A percentile compares a stretch with the other conserved stretches of the same genome.
These are phyloP conservation scores for Claviceps sp. DNA, from an alignment of 2,329 filamentous ascomycete genomes.

Conservation along the genomic window DNA sequence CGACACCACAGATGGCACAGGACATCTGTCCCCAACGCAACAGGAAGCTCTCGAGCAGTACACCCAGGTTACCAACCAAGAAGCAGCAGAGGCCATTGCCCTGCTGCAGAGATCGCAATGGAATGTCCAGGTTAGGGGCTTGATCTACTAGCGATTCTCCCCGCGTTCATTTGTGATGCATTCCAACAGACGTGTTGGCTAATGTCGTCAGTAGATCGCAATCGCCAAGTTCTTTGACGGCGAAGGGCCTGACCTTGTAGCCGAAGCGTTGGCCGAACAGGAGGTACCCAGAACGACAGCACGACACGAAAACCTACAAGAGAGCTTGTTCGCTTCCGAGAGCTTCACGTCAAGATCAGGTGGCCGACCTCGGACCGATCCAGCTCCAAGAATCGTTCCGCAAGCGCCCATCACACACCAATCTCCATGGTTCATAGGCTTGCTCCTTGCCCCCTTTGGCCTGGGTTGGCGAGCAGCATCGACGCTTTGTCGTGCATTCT, in stretches of 20 bases:
- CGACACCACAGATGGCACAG: conserved; percentile 36
- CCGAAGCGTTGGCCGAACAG: conserved; percentile 57
- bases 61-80: conserved; percentile 76
- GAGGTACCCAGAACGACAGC: conserved; percentile 47
- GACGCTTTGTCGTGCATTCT: conserved; percentile 56
- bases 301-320: conserved; percentile 62
- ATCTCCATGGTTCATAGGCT: conserved; percentile 60
- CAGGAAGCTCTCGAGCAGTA: conserved; percentile 80
- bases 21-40: conserved; percentile 62
- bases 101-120: conserved; percentile 79
- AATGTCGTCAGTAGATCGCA: conserved; percentile 52
- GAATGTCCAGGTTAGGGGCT: conserved; percentile 66
- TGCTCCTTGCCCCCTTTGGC: conserved; percentile 72
- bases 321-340: conserved; percentile 33
- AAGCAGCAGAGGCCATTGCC: conserved; percentile 60
- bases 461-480: conserved; percentile 61
- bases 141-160: too few relatives aligned
- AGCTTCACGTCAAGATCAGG: conserved; percentile 11
- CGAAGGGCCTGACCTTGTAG: conserved; percentile 69
- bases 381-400: conserved; percentile 77
- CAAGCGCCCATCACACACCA: conserved; percentile 55
- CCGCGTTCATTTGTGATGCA: neutral
- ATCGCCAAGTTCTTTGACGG: conserved; percentile 97
- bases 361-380: conserved; percentile 32
- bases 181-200: neutral